These are phyloP conservation scores for Fraxinus floribunda DNA, from an alignment of 305 asterid genomes.

Conservation along the genomic window DNA sequence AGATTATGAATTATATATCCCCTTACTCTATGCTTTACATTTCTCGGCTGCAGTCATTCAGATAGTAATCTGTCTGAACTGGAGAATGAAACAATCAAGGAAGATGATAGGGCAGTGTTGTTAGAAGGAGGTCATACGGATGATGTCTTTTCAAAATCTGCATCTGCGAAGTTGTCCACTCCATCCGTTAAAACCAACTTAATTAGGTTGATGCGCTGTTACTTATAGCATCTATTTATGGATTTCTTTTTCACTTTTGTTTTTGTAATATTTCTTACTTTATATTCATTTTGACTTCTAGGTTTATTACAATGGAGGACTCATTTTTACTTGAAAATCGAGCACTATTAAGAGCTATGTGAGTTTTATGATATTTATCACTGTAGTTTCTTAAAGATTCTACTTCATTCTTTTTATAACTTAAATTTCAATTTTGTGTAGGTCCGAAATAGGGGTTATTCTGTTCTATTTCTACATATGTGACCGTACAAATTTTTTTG, in stretches of 20 bases:
- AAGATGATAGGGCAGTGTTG: constrained; percentile 70
- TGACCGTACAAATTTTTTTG: constrained; percentile 81
- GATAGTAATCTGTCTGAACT: constrained; percentile 71
- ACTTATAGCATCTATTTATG: not conserved
- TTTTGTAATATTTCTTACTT: constrained; percentile 18
- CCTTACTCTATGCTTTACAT: constrained; percentile 19
- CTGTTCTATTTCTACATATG: constrained; percentile 77
- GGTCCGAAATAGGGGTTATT: constrained; percentile 90
- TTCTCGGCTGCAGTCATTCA: constrained; percentile 62
- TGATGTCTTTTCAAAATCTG: constrained; percentile 61
- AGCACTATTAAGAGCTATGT: constrained; percentile 77
- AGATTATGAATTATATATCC: constrained; percentile 2
- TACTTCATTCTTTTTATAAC: constrained; percentile 24
- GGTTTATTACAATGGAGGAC: constrained; percentile 85
- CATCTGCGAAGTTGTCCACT: constrained; percentile 51
- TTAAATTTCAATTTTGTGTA: constrained; percentile 36
- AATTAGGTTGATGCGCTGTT: constrained; percentile 49
- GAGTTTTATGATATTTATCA: constrained; percentile 30
- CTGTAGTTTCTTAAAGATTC: constrained; percentile 12
- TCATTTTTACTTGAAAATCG: constrained; percentile 87
- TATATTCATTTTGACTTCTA: constrained; percentile 32
- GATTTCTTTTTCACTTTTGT: constrained; percentile 10
- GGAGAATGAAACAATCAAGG: constrained; percentile 56
- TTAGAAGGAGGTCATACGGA: constrained; percentile 89
- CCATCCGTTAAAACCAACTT: constrained; percentile 61